phyloP scores from a whole-genome alignment of 345 rosid species.

The Crucihimalaya himalaica region DNA sequence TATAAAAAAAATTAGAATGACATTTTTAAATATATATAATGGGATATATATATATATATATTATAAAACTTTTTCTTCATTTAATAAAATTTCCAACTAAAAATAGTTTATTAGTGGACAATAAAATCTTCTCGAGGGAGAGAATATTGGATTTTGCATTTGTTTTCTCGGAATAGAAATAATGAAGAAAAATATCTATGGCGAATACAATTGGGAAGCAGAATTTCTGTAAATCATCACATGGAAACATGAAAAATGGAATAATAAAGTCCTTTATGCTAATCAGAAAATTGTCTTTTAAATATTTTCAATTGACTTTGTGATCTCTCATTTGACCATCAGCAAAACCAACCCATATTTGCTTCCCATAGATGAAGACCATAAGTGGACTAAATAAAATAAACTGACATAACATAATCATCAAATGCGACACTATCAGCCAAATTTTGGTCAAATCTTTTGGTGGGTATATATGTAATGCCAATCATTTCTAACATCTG shows the following conservation, averaged over 20 bases:
- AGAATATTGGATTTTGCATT: slow-evolving; percentile 31
- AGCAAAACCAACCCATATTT: slow-evolving; percentile 20
- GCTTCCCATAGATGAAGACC: slow-evolving; percentile 23
- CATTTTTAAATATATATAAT: background rate
- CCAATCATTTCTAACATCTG: slow-evolving; percentile 46
- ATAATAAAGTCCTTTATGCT: slow-evolving; percentile 27
- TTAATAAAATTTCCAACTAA: background rate
- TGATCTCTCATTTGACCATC: slow-evolving; percentile 42
- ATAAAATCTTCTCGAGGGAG: slow-evolving; percentile 16
- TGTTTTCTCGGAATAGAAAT: background rate
- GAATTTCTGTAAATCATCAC: slow-evolving; percentile 41
- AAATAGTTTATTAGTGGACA: background rate
- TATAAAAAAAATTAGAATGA: too few species aligned
- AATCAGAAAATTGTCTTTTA: background rate
- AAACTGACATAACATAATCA: slow-evolving; percentile 26
- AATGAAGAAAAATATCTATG: background rate
- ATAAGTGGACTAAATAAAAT: slow-evolving; percentile 33
- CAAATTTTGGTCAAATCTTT: slow-evolving; percentile 40
- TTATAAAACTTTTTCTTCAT: too few species aligned
- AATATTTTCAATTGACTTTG: slow-evolving; percentile 37
- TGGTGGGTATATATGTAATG: slow-evolving; percentile 43
- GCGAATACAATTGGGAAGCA: slow-evolving; percentile 19
- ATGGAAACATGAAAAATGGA: slow-evolving; percentile 50
- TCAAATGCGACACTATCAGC: slow-evolving; percentile 34
- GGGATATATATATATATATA: background rate